Evolutionary conservation across 148 eudicot species (phyloP).

Genomic region (Chenopodium suecicum): DNA sequence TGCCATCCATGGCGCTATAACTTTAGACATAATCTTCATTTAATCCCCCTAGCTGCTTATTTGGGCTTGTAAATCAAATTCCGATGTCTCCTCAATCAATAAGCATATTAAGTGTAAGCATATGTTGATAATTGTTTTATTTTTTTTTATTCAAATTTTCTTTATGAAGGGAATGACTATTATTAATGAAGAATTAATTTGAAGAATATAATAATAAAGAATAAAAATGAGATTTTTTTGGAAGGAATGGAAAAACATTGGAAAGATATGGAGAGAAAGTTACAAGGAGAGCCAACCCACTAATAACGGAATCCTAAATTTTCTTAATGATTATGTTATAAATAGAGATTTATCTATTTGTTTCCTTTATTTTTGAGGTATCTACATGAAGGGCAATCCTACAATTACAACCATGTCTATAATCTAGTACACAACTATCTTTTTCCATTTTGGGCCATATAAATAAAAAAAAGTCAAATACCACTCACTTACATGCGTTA

Average conservation of each 20-base stretch:
- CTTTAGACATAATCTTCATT: constrained; percentile 16
- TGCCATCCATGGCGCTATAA: constrained; percentile 15
- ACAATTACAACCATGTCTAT: background rate
- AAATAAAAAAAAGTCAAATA: no score
- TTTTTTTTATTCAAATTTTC: background rate
- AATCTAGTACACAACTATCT: background rate
- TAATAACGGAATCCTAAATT: constrained; percentile 14
- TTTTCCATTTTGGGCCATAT: background rate
- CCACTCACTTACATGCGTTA: no score
- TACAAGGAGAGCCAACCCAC: constrained; percentile 16
- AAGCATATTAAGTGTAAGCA: background rate
- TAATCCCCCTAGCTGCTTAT: background rate
- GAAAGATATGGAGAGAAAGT: constrained; percentile 2
- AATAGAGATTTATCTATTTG: background rate
- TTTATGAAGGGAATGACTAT: no score
- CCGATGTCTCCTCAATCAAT: background rate
- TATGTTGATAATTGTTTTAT: background rate
- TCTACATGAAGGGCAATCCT: constrained; percentile 8
- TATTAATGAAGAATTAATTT: no score
- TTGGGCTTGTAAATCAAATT: background rate
- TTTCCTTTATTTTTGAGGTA: background rate
- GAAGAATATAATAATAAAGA: no score
- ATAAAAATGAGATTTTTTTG: no score
- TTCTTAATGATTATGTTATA: background rate
- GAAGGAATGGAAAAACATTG: background rate